phyloP scores from a whole-genome alignment of 768 basidiomycete genomes.

The Xerocomellus chrysenteron region DNA sequence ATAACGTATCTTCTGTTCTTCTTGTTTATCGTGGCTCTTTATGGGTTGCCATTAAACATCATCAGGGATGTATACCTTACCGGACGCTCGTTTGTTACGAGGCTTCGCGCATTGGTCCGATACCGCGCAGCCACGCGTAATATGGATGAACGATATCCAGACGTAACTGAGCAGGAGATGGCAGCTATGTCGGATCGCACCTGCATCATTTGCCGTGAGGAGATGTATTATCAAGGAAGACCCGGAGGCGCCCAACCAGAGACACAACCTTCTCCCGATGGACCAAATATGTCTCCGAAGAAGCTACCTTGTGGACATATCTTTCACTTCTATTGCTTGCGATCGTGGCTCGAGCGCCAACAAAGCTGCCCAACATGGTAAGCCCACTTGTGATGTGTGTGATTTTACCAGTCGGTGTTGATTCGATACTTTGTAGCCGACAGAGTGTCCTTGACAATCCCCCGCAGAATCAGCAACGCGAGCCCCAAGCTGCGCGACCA shows the following conservation, averaged over 20 bases:
- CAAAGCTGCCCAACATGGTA: slow-evolving; percentile 99
- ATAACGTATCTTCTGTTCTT: slow-evolving; percentile 93
- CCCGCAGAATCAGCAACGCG: slow-evolving; percentile 34
- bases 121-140: slow-evolving; percentile 94
- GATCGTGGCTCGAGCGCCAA: slow-evolving; percentile 97
- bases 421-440: slow-evolving; percentile 46
- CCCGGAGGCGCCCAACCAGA: slow-evolving; percentile 24
- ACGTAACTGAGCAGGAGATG: slow-evolving; percentile 87
- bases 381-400: slow-evolving; percentile 26
- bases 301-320: slow-evolving; percentile 96
- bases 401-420: slow-evolving; percentile 2
- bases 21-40: slow-evolving; percentile 88
- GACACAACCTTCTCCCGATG: slow-evolving; percentile 43
- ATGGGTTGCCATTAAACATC: slow-evolving; percentile 94
- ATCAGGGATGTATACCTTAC: slow-evolving; percentile 97
- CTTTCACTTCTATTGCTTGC: slow-evolving; percentile 96
- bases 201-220: slow-evolving; percentile 98
- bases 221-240: slow-evolving; percentile 61
- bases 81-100: slow-evolving; percentile 85
- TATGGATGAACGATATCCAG: slow-evolving; percentile 95
- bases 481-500: slow-evolving; percentile 23
- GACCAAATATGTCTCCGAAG: slow-evolving; percentile 94
- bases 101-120: slow-evolving; percentile 83
- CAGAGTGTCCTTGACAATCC: slow-evolving; percentile 68
- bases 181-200: slow-evolving; percentile 80